A percentile compares a stretch with the other conserved stretches of the same genome.
Evolutionary conservation across 2,329 filamentous ascomycete genomes (phyloP).

Genomic region (Penicillium griseofulvum): DNA sequence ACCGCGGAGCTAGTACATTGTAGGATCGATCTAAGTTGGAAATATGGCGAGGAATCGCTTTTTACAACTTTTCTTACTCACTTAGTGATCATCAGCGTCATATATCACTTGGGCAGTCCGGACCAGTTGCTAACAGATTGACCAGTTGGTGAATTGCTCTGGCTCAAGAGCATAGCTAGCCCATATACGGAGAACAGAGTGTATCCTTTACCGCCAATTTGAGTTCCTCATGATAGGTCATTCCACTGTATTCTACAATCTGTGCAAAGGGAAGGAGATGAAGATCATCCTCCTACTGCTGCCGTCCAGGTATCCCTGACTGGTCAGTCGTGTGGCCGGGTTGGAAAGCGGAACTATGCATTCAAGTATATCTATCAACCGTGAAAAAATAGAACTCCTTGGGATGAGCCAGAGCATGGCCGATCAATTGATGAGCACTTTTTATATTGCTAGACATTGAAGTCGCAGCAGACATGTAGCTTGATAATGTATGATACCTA

Average conservation of each 20-base stretch:
- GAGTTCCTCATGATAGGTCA: neutral
- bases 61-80: neutral
- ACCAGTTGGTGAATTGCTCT: too few species aligned
- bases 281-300: neutral
- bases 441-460: neutral
- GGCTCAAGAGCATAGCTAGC: too few species aligned
- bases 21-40: neutral
- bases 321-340: neutral
- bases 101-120: neutral
- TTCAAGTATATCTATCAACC: neutral
- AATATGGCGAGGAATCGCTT: neutral
- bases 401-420: neutral
- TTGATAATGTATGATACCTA: too few species aligned
- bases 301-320: neutral
- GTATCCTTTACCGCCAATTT: neutral
- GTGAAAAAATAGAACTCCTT: neutral
- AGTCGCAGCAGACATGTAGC: too few species aligned
- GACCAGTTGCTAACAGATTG: too few species aligned
- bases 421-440: neutral
- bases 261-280: neutral
- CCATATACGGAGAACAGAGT: neutral
- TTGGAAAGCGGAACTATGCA: neutral
- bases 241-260: neutral
- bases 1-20: too few species aligned
- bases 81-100: too few species aligned